Percentiles rank a stretch among this genome's conserved stretches.
Evolutionary conservation across 164 flowering plant species (phyloP).

Genomic region (Malania oleifera): DNA sequence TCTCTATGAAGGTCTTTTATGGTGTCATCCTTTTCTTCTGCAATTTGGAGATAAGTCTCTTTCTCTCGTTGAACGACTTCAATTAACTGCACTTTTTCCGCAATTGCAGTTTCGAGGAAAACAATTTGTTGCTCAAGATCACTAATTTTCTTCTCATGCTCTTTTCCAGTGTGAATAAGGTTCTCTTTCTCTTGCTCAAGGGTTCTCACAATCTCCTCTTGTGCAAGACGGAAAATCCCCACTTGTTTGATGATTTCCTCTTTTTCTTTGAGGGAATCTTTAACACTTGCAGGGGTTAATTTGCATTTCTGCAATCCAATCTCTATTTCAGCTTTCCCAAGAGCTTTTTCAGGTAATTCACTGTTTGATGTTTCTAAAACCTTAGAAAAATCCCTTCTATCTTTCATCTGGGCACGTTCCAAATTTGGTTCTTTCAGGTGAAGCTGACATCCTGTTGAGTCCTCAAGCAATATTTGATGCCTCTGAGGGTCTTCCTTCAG

Average conservation of each 20-base stretch:
- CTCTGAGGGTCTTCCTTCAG: slow-evolving; percentile 26
- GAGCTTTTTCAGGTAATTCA: slow-evolving; percentile 28
- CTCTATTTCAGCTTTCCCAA: slow-evolving; percentile 16
- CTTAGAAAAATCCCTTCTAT: slow-evolving; percentile 18
- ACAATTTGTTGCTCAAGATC: slow-evolving; percentile 27
- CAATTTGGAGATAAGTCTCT: slow-evolving; percentile 9
- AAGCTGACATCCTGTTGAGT: slow-evolving; percentile 23
- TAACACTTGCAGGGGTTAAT: slow-evolving; percentile 18
- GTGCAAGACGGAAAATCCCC: slow-evolving; percentile 20
- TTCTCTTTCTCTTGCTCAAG: slow-evolving; percentile 23
- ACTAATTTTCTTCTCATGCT: slow-evolving; percentile 16
- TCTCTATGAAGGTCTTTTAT: slow-evolving; percentile 16
- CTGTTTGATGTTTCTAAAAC: slow-evolving; percentile 23
- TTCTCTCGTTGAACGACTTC: slow-evolving; percentile 5
- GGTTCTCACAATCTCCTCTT: slow-evolving; percentile 14
- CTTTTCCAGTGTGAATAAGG: slow-evolving; percentile 17
- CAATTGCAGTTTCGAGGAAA: slow-evolving; percentile 13
- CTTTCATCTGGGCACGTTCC: slow-evolving; percentile 15
- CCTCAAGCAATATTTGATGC: slow-evolving; percentile 25
- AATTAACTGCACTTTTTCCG: slow-evolving; percentile 10
- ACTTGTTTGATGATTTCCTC: slow-evolving; percentile 17
- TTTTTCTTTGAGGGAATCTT: slow-evolving; percentile 23
- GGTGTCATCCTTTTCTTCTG: slow-evolving; percentile 17
- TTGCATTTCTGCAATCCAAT: slow-evolving; percentile 28
- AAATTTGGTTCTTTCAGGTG: slow-evolving; percentile 23